Percentiles rank a stretch among this genome's conserved stretches.
These are phyloP conservation scores for Podospora appendiculata DNA, from an alignment of 495 filamentous ascomycete genomes.

Conservation along the genomic window DNA sequence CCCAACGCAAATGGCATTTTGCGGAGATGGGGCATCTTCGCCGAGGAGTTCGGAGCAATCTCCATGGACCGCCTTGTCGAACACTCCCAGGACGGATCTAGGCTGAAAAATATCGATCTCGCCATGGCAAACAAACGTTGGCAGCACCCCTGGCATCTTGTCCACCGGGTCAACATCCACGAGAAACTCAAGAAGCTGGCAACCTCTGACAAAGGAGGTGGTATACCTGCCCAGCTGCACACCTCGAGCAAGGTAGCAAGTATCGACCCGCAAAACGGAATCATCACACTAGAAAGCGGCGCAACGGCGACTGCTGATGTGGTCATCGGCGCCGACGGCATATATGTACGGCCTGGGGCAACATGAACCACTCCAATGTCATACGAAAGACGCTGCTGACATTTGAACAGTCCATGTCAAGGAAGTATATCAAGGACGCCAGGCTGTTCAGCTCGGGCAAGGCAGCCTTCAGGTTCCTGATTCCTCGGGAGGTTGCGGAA, in stretches of 20 bases:
- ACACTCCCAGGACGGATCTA: conserved; percentile 20
- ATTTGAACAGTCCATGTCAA: conserved; percentile 19
- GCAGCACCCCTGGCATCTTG: conserved; percentile 45
- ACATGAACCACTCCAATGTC: background rate
- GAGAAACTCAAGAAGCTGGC: conserved; percentile 38
- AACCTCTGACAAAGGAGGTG: conserved; percentile 24
- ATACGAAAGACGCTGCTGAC: background rate
- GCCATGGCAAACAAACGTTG: conserved; percentile 31
- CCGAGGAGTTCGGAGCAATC: conserved; percentile 25
- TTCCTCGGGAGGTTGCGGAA: conserved; percentile 34
- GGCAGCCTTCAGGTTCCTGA: conserved; percentile 55
- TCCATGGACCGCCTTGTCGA: conserved; percentile 29
- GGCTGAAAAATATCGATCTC: conserved; percentile 23
- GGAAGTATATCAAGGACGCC: conserved; percentile 22
- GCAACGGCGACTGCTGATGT: conserved; percentile 25
- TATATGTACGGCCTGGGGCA: conserved; percentile 17
- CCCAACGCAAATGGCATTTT: conserved; percentile 49
- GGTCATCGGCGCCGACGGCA: conserved; percentile 35
- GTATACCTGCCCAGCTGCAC: conserved; percentile 33
- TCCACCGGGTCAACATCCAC: conserved; percentile 44
- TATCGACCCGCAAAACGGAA: conserved; percentile 35
- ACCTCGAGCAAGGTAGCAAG: conserved; percentile 35
- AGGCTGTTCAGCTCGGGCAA: conserved; percentile 43
- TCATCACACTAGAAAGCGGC: conserved; percentile 34
- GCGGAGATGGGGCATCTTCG: conserved; percentile 31